These are phyloP conservation scores for Cercospora sojina DNA, from an alignment of 2,329 filamentous ascomycete species.

Conservation along the genomic window DNA sequence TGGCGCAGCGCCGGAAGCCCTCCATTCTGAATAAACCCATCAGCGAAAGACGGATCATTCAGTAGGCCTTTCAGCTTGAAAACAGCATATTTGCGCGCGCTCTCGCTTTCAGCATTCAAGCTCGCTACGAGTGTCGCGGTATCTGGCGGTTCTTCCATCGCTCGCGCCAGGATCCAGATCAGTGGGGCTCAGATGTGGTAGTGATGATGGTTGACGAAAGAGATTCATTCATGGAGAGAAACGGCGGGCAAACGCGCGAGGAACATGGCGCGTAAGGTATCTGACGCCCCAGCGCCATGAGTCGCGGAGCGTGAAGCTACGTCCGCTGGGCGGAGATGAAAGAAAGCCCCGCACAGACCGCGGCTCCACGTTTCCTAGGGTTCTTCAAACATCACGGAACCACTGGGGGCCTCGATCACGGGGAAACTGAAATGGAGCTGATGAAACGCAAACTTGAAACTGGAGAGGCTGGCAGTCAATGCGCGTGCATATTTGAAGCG, in stretches of 20 bases:
- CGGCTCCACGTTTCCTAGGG: background rate
- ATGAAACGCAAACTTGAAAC: background rate
- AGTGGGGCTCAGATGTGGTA: background rate
- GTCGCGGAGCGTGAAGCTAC: conserved; percentile 7
- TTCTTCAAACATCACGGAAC: background rate
- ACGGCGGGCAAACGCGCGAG: conserved; percentile 25
- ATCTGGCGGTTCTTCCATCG: conserved; percentile 37
- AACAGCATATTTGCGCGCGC: conserved; percentile 94
- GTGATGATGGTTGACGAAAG: background rate
- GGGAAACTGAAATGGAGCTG: background rate
- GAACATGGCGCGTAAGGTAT: conserved; percentile 20
- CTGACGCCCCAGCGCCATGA: conserved; percentile 12
- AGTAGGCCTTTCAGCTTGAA: conserved; percentile 97
- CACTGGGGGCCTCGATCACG: background rate
- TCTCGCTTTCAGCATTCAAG: conserved; percentile 70
- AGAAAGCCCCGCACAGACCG: background rate
- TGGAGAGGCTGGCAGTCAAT: background rate
- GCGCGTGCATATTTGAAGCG: background rate
- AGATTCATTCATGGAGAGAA: conserved; percentile 19
- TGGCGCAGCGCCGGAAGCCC: conserved; percentile 78
- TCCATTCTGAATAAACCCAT: conserved; percentile 89
- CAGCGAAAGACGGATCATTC: conserved; percentile 93
- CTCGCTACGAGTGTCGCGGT: conserved; percentile 50
- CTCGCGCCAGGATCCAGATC: conserved; percentile 12
- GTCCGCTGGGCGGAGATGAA: background rate